Conservation (phyloP, 768 basidiomycete species). For the Mycena sanguinolenta region DNA sequence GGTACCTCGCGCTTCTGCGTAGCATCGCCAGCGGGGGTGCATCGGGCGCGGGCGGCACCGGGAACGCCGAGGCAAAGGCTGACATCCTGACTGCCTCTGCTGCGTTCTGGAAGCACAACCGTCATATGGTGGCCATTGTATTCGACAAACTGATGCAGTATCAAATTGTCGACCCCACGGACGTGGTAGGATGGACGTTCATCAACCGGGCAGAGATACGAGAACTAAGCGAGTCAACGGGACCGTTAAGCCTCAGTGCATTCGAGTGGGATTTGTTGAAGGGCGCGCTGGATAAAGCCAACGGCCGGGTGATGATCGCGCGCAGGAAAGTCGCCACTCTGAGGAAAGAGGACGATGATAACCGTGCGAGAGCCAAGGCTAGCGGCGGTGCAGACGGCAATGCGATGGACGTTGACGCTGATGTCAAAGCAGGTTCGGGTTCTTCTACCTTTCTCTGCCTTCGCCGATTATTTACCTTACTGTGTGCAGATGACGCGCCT, state of each 20-base stretch:
- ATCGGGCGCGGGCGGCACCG: slow-evolving; percentile 51
- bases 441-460: slow-evolving; percentile 20
- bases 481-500: slow-evolving; percentile 52
- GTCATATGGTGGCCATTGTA: slow-evolving; percentile 91
- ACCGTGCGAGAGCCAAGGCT: slow-evolving; percentile 80
- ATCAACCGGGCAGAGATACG: slow-evolving; percentile 61
- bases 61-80: slow-evolving; percentile 69
- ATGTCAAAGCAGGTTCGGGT: slow-evolving; percentile 62
- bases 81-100: slow-evolving; percentile 81
- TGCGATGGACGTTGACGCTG: slow-evolving; percentile 82
- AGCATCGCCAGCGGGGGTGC: slow-evolving; percentile 66
- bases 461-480: slow-evolving; percentile 23
- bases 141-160: slow-evolving; percentile 99
- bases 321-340: slow-evolving; percentile 79
- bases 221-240: slow-evolving; percentile 52
- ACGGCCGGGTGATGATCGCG: slow-evolving; percentile 87
- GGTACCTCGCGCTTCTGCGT: slow-evolving; percentile 86
- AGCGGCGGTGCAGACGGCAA: slow-evolving; percentile 64
- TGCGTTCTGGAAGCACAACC: slow-evolving; percentile 86
- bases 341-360: slow-evolving; percentile 91
- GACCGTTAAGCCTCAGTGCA: slow-evolving; percentile 61
- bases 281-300: slow-evolving; percentile 89
- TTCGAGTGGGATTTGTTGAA: slow-evolving; percentile 91
- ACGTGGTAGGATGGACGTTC: slow-evolving; percentile 92
- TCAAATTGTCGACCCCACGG: slow-evolving; percentile 94